Conservation (phyloP, 805 yeast species). For the Candida quercuum region DNA sequence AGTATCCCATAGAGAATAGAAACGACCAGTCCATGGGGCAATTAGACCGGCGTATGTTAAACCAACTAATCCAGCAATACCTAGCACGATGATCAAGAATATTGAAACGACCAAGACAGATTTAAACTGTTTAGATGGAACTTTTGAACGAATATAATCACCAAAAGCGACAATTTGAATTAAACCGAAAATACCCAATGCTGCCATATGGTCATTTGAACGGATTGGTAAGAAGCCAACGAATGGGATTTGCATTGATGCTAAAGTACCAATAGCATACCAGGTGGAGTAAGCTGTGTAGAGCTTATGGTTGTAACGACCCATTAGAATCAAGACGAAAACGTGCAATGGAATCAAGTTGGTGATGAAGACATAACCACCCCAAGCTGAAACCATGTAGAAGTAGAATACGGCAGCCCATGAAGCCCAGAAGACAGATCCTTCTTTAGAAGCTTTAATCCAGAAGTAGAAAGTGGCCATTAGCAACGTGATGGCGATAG, state of each 20-base stretch:
- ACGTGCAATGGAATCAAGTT: slow-evolving; percentile 95
- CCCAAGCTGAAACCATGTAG: slow-evolving; percentile 99
- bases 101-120: slow-evolving; percentile 60
- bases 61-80: slow-evolving; percentile 64
- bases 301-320: slow-evolving; percentile 77
- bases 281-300: slow-evolving; percentile 93
- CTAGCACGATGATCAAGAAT: slow-evolving; percentile 48
- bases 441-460: slow-evolving; percentile 90
- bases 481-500: slow-evolving; percentile 91
- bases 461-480: slow-evolving; percentile 95
- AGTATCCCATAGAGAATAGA: slow-evolving; percentile 97
- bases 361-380: slow-evolving; percentile 98
- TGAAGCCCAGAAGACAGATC: slow-evolving; percentile 80
- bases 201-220: slow-evolving; percentile 97
- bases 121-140: slow-evolving; percentile 69
- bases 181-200: slow-evolving; percentile 94
- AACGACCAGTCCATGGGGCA: slow-evolving; percentile 99
- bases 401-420: slow-evolving; percentile 85
- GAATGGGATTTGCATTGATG: slow-evolving; percentile 98
- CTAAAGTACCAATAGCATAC: slow-evolving; percentile 96
- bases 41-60: slow-evolving; percentile 89
- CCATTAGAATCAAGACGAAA: slow-evolving; percentile 87
- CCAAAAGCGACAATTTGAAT: slow-evolving; percentile 87
- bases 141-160: slow-evolving; percentile 67
- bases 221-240: slow-evolving; percentile 96